Evolutionary conservation across 768 basidiomycete species (phyloP).

Genomic region (Suillus hirtellus): DNA sequence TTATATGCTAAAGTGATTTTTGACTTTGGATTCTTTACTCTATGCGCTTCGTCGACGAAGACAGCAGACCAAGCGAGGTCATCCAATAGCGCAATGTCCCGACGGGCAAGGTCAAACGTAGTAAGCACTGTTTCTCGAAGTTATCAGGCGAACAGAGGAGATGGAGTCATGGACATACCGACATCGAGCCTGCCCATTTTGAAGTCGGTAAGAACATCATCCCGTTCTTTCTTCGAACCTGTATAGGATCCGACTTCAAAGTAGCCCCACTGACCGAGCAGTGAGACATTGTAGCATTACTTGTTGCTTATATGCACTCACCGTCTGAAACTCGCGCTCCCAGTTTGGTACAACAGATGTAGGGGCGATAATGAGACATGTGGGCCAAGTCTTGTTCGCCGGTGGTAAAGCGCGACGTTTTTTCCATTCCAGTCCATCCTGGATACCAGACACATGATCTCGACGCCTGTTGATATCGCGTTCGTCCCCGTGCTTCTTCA

Average conservation of each 20-base stretch:
- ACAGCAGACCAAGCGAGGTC: slow-evolving; percentile 70
- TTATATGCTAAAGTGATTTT: slow-evolving; percentile 70
- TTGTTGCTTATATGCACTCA: slow-evolving; percentile 30
- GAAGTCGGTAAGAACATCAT: slow-evolving; percentile 66
- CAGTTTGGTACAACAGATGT: slow-evolving; percentile 84
- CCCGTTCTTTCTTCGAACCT: slow-evolving; percentile 52
- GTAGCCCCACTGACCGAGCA: slow-evolving; percentile 77
- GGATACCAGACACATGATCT: slow-evolving; percentile 63
- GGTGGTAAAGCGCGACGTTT: slow-evolving; percentile 54
- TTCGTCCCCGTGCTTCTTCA: slow-evolving; percentile 72
- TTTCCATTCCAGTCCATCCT: slow-evolving; percentile 59
- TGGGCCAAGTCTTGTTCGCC: slow-evolving; percentile 78
- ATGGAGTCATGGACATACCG: slow-evolving; percentile 45
- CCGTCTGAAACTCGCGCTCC: slow-evolving; percentile 85
- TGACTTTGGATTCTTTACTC: slow-evolving; percentile 76
- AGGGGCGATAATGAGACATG: slow-evolving; percentile 86
- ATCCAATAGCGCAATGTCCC: slow-evolving; percentile 68
- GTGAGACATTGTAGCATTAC: not conserved
- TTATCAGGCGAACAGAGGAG: not conserved
- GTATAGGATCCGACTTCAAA: slow-evolving; percentile 83
- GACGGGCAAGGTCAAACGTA: slow-evolving; percentile 73
- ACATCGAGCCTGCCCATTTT: slow-evolving; percentile 82
- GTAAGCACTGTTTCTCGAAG: slow-evolving; percentile 61
- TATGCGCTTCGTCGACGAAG: slow-evolving; percentile 89
- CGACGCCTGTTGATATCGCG: slow-evolving; percentile 69